Evolutionary conservation across 306 rosid genomes (phyloP), one percentile per base, ranked within the genome.

Genomic region (Carpinus fangiana): DNA sequence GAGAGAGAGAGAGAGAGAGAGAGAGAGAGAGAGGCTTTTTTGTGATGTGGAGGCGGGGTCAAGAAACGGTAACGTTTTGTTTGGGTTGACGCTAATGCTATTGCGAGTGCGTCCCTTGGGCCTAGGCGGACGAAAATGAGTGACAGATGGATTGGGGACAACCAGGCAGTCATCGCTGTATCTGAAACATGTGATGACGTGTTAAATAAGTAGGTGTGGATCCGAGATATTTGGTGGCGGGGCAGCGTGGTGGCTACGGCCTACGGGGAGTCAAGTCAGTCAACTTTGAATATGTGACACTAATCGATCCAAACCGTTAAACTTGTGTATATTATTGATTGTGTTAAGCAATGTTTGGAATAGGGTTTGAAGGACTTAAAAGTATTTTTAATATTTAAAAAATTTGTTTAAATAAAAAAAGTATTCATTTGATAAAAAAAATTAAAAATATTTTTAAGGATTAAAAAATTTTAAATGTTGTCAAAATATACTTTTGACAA

Each of bases 51-150:
- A 69, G 80, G 17, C 18, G 79, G 70, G 21, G 56, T 21, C 5
- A 28, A n/a, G 14, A 74, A 76, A 81, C 84, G 84, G 56, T n/a
- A 61, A 21, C 84, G 84, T 81, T 75, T 57, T 18, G 26, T 0
- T 41, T 18, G 23, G 43, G 2, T 66, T 10, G 51, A 18, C 28
- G 17, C 17, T 5, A 16, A 23, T 12, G 65, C 65, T 23, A 23
- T 0, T 1, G 26, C 26, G 26, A 0, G 26, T 23, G 65, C 65
- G 28, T 59, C 23, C 11, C 47, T 47, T 23, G 70, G n/a, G n/a
- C n/a, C n/a, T n/a, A n/a, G 47, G 20, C 20, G 9, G 69, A 18
- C 23, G 18, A 61, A n/a, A 13, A 14, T 12, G 5, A 12, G 17
- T 12, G 45, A 12, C 43, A 10, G 45, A 10, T 66, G 26, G 23